Evolutionary conservation across 2,329 filamentous ascomycete species (phyloP).

Genomic region (Colletotrichum chrysophilum): DNA sequence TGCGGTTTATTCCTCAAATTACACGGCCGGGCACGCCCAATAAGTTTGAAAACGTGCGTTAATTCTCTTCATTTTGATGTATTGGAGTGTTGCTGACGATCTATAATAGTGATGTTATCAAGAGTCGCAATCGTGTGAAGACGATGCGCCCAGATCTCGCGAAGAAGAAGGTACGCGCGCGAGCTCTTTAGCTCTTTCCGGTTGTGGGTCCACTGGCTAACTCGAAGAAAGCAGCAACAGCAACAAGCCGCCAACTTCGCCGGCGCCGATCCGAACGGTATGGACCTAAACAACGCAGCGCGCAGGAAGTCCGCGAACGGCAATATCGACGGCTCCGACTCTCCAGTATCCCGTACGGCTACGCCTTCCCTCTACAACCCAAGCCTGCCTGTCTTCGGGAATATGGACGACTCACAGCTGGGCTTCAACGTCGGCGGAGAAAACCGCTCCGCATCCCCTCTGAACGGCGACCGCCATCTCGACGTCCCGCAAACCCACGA

Average conservation of each 20-base stretch:
- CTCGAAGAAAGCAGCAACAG: slow-evolving; percentile 29
- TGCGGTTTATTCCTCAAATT: slow-evolving; percentile 98
- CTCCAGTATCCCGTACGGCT: slow-evolving; percentile 78
- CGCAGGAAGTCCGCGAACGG: slow-evolving; percentile 74
- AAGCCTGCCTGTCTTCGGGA: slow-evolving; percentile 80
- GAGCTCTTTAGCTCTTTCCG: not conserved
- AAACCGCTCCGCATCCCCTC: slow-evolving; percentile 54
- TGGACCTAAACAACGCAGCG: slow-evolving; percentile 57
- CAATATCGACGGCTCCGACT: slow-evolving; percentile 76
- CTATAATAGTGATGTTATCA: slow-evolving; percentile 78
- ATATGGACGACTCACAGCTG: slow-evolving; percentile 73
- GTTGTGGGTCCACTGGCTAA: not conserved
- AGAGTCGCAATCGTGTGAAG: slow-evolving; percentile 98
- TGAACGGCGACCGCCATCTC: slow-evolving; percentile 66
- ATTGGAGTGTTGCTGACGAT: not conserved
- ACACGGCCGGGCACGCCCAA: slow-evolving; percentile 61
- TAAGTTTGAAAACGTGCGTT: not conserved
- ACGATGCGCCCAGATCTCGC: slow-evolving; percentile 79
- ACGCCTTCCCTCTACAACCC: slow-evolving; percentile 79
- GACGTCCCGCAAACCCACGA: slow-evolving; percentile 81
- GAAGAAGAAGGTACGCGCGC: slow-evolving; percentile 76
- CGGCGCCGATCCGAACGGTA: slow-evolving; percentile 60
- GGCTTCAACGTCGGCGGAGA: slow-evolving; percentile 57
- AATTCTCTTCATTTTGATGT: not conserved
- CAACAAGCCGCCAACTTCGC: slow-evolving; percentile 46